Evolutionary conservation across 169 alveolate genomes (phyloP).

Genomic region (Amoebophrya sp.): DNA sequence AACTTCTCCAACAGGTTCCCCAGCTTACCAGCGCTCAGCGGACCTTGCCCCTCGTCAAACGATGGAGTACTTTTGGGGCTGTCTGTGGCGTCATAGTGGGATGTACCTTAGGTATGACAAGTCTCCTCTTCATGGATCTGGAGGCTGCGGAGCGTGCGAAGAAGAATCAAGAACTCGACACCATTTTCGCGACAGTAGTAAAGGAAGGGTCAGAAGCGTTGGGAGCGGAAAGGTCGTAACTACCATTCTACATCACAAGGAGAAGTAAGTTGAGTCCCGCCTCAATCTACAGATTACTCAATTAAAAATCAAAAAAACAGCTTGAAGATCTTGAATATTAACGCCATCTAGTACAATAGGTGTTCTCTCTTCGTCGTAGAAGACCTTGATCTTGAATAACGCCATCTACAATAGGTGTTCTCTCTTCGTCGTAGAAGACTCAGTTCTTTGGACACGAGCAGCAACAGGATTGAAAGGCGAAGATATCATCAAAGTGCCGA

Average conservation of each 20-base stretch:
- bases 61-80: background rate
- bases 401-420: background rate
- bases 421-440: background rate
- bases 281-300: background rate
- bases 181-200: constrained; percentile 8
- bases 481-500: background rate
- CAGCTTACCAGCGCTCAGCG: background rate
- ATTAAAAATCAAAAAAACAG: background rate
- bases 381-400: background rate
- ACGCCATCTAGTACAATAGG: background rate
- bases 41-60: background rate
- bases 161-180: background rate
- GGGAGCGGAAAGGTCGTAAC: background rate
- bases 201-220: constrained; percentile 23
- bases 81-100: constrained; percentile 31
- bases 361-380: background rate
- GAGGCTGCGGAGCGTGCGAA: constrained; percentile 22
- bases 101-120: constrained; percentile 21
- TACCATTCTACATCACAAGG: background rate
- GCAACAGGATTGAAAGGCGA: background rate
- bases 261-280: background rate
- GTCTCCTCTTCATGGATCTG: constrained; percentile 30
- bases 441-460: background rate
- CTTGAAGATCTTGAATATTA: background rate
- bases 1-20: too few species aligned